Percentiles rank a stretch among this genome's conserved stretches.
Evolutionary conservation across 306 rosid species (phyloP).

Genomic region (Ochetophila trinervis): DNA sequence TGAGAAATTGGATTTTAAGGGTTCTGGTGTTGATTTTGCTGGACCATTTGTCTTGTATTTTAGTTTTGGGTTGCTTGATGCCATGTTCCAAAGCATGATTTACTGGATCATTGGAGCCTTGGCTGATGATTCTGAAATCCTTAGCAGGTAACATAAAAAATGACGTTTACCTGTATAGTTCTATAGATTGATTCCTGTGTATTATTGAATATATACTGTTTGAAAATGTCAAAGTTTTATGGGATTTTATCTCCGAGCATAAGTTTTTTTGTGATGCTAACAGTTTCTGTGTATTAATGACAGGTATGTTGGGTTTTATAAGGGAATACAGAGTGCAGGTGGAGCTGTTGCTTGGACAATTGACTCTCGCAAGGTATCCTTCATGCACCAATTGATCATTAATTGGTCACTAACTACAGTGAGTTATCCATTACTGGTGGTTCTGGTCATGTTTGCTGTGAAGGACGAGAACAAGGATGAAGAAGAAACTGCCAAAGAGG

Average conservation of each 20-base stretch:
- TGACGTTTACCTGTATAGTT: no score
- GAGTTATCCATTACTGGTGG: constrained; percentile 62
- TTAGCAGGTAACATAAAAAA: constrained; percentile 63
- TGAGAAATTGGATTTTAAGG: constrained; percentile 62
- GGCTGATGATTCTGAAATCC: constrained; percentile 80
- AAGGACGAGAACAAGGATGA: constrained; percentile 40
- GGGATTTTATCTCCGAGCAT: neutral
- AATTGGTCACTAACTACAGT: constrained; percentile 63
- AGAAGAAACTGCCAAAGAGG: constrained; percentile 30
- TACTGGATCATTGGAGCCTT: constrained; percentile 92
- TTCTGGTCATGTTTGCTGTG: constrained; percentile 65
- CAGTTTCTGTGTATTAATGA: constrained; percentile 1
- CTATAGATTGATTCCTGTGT: no score
- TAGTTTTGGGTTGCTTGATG: constrained; percentile 74
- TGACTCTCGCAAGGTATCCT: constrained; percentile 51
- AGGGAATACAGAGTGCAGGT: constrained; percentile 95
- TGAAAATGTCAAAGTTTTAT: no score
- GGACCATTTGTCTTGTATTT: constrained; percentile 86
- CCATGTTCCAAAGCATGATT: constrained; percentile 84
- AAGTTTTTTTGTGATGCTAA: neutral
- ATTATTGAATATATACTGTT: no score
- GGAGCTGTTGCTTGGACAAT: constrained; percentile 98
- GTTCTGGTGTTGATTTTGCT: constrained; percentile 44
- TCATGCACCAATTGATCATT: constrained; percentile 50
- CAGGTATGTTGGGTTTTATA: constrained; percentile 88